Evolutionary conservation across 345 rosid species (phyloP), one percentile per base, ranked within the genome.

Genomic region (Hypericum androsaemum): DNA sequence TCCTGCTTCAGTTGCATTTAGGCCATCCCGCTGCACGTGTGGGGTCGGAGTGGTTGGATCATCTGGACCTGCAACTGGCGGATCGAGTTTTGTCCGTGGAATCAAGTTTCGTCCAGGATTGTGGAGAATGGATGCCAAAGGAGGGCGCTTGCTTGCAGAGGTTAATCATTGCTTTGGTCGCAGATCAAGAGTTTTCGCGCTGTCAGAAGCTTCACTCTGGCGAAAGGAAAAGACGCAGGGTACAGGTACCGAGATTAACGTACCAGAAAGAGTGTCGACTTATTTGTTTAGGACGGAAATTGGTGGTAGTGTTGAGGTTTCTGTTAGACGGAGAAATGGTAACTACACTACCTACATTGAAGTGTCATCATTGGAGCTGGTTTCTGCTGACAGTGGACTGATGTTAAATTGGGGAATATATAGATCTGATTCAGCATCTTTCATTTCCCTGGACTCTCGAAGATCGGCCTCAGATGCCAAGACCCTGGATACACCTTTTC

Each of bases 281-380:
- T 88, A 69, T 72, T 72, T 59, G 3, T 92, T 87, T 62, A 75
- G 95, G 74, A 79, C 86, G 13, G 81, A 84, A 70, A 41, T 60
- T 62, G 94, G 94, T 37, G 88, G 78, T 50, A 81, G 58, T 56
- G 80, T 92, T 41, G 76, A 83, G 63, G 84, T 84, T 57, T 69
- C 61, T 57, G 76, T 84, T 56, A 60, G 72, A 39, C 79, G 71
- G 78, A 74, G 58, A 65, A 75, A 66, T 57, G 71, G n/a, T 41
- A 80, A 71, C 44, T 80, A 76, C 62, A 71, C 56, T 0, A 84
- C 85, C 12, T 57, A 41, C 60, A 58, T 88, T 45, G 84, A 83
- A 60, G 88, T 81, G 56, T 81, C 86, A 14, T 83, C 77, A 32
- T 44, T 68, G 68, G 78, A 71, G 50, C 39, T 76, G 37, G 44